phyloP scores from a whole-genome alignment of 805 yeast species.

The Dipodascus geniculatus region DNA sequence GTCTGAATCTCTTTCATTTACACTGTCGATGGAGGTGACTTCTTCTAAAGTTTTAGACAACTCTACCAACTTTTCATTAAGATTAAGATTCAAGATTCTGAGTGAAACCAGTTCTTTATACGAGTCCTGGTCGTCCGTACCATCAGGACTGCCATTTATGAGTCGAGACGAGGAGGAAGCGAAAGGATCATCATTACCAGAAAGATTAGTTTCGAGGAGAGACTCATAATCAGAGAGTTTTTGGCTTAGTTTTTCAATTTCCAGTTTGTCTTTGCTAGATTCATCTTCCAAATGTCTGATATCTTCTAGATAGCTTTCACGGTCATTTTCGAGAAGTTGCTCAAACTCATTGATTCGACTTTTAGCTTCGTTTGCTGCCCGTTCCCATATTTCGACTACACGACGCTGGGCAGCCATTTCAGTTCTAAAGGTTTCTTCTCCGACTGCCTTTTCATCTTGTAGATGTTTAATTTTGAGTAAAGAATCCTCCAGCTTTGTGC shows the following conservation, averaged over 20 bases:
- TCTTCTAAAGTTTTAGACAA: conserved; percentile 56
- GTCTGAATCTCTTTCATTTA: conserved; percentile 56
- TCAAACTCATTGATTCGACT: conserved; percentile 46
- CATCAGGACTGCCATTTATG: conserved; percentile 16
- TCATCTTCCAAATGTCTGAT: conserved; percentile 27
- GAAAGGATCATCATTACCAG: conserved; percentile 5
- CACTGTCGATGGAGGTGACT: conserved; percentile 14
- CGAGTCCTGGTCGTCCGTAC: conserved; percentile 7
- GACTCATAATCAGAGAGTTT: conserved; percentile 36
- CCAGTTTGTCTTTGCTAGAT: conserved; percentile 28
- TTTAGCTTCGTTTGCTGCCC: conserved; percentile 39
- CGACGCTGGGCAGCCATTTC: conserved; percentile 56
- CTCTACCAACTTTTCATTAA: conserved; percentile 55
- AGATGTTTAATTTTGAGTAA: conserved; percentile 36
- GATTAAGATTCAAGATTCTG: conserved; percentile 31
- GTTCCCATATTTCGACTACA: conserved; percentile 43
- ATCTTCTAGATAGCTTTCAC: conserved; percentile 28
- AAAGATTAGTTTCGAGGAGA: conserved; percentile 20
- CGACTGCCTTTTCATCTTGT: conserved; percentile 31
- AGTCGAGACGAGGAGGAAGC: conserved; percentile 4
- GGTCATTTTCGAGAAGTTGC: conserved; percentile 31
- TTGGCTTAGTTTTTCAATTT: conserved; percentile 26
- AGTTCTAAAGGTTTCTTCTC: conserved; percentile 39
- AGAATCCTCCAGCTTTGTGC: conserved; percentile 32
- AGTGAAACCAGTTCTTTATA: neutral